Percentiles rank a stretch among this genome's conserved stretches.
Evolutionary conservation across 352 stramenopile species (phyloP).

Genomic region (Globisporangium ultimum): DNA sequence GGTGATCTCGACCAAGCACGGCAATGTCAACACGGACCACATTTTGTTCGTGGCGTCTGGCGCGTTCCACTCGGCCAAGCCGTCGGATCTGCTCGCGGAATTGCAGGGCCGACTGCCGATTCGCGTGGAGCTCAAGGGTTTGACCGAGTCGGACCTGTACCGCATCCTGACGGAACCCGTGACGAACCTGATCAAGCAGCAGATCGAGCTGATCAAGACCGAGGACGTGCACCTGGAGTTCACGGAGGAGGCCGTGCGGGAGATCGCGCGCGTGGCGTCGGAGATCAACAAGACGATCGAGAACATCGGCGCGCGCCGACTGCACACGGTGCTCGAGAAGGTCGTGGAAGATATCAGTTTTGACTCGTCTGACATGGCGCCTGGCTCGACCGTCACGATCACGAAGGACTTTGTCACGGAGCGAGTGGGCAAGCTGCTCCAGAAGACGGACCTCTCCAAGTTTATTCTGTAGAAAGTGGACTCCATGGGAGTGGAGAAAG

Average conservation of each 20-base stretch:
- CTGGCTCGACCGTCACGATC: slow-evolving; percentile 85
- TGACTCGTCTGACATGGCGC: slow-evolving; percentile 91
- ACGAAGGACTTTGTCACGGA: slow-evolving; percentile 94
- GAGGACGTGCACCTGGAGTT: slow-evolving; percentile 96
- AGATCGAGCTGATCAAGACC: slow-evolving; percentile 96
- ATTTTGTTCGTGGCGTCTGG: slow-evolving; percentile 98
- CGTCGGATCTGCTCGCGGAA: slow-evolving; percentile 97
- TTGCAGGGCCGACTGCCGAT: slow-evolving; percentile 98
- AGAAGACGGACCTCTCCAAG: slow-evolving; percentile 96
- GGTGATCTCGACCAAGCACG: slow-evolving; percentile 98
- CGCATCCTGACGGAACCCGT: slow-evolving; percentile 99
- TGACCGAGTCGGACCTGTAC: slow-evolving; percentile 99
- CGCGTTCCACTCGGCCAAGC: slow-evolving; percentile 98
- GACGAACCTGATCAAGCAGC: slow-evolving; percentile 97
- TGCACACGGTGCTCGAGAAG: slow-evolving; percentile 98
- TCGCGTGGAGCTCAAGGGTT: slow-evolving; percentile 97
- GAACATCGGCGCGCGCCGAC: slow-evolving; percentile 98
- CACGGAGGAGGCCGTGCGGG: slow-evolving; percentile 95
- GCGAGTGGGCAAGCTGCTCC: slow-evolving; percentile 92
- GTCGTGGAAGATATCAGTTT: slow-evolving; percentile 99
- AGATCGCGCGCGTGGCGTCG: slow-evolving; percentile 95
- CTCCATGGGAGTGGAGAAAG: slow-evolving; percentile 3
- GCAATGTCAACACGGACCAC: slow-evolving; percentile 99
- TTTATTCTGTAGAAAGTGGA: slow-evolving; percentile 94
- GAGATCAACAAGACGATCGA: slow-evolving; percentile 96